phyloP scores from a whole-genome alignment of 345 rosid species.

The Erodium maritimum region DNA sequence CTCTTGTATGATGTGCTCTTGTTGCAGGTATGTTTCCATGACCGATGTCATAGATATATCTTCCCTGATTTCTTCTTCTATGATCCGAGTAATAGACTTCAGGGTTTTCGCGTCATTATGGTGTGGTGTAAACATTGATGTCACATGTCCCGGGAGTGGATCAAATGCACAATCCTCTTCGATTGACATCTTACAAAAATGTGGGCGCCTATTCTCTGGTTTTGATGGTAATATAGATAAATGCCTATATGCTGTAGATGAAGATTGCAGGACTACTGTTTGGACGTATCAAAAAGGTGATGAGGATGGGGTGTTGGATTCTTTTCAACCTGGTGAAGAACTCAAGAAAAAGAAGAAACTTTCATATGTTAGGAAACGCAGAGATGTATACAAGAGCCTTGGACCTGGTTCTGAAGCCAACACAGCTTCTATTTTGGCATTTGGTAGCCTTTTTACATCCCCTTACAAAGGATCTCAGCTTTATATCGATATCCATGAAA shows the following conservation, averaged over 20 bases:
- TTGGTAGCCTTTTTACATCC: constrained; percentile 81
- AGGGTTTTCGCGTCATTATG: constrained; percentile 62
- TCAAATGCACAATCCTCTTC: constrained; percentile 16
- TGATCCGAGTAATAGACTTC: constrained; percentile 53
- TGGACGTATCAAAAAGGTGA: constrained; percentile 58
- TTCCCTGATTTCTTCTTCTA: constrained; percentile 45
- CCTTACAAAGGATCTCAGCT: constrained; percentile 69
- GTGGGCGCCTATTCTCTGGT: constrained; percentile 61
- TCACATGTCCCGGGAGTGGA: constrained; percentile 28
- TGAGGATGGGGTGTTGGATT: constrained; percentile 47
- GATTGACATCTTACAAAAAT: constrained; percentile 46
- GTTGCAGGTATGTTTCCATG: constrained; percentile 68
- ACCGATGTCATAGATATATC: constrained; percentile 72
- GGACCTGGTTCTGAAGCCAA: constrained; percentile 73
- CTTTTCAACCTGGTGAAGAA: constrained; percentile 71
- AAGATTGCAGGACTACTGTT: constrained; percentile 79
- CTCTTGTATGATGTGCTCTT: background rate
- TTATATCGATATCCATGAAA: constrained; percentile 45
- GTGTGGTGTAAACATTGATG: constrained; percentile 44
- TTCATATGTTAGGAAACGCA: constrained; percentile 48
- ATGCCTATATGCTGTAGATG: constrained; percentile 58
- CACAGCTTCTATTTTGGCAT: constrained; percentile 50
- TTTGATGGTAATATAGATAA: constrained; percentile 41
- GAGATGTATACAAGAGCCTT: constrained; percentile 47
- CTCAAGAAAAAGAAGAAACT: constrained; percentile 67